Conservation (phyloP, 1,139 yeast species). For the Blastobotrys elegans region DNA sequence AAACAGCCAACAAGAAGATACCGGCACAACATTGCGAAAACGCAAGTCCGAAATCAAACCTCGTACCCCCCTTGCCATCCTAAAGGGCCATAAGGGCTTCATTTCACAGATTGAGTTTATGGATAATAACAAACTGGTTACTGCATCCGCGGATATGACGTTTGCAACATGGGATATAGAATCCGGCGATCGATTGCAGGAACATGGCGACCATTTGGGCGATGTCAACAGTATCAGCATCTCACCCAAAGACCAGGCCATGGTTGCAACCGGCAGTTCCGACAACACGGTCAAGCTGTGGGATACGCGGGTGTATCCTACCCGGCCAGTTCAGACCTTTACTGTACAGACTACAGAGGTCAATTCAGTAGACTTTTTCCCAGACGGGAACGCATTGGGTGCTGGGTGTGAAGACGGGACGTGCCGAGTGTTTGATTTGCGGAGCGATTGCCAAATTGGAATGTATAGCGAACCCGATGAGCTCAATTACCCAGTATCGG, state of each 20-base stretch:
- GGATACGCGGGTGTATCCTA: conserved; percentile 83
- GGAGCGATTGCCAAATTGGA: conserved; percentile 70
- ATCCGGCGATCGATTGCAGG: conserved; percentile 50
- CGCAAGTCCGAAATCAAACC: conserved; percentile 24
- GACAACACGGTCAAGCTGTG: conserved; percentile 93
- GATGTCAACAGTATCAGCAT: conserved; percentile 61
- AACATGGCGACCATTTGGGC: conserved; percentile 71
- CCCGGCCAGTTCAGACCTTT: conserved; percentile 64
- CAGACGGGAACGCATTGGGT: conserved; percentile 53
- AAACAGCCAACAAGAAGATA: neutral
- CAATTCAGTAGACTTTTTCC: conserved; percentile 60
- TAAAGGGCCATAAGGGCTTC: conserved; percentile 81
- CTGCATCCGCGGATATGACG: conserved; percentile 83
- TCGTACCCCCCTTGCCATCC: conserved; percentile 43
- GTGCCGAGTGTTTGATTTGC: conserved; percentile 65
- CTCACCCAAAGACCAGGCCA: conserved; percentile 40
- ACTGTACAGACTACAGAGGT: conserved; percentile 60
- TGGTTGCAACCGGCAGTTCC: conserved; percentile 83
- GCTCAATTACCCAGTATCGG: conserved; percentile 40
- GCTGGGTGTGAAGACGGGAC: conserved; percentile 79
- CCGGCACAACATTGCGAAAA: neutral
- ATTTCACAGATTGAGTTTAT: conserved; percentile 71
- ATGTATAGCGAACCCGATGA: conserved; percentile 42
- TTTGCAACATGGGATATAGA: conserved; percentile 75
- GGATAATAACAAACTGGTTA: conserved; percentile 50